Conservation (phyloP, 1,284 basidiomycete species). For the Paramarasmius palmivorus region DNA sequence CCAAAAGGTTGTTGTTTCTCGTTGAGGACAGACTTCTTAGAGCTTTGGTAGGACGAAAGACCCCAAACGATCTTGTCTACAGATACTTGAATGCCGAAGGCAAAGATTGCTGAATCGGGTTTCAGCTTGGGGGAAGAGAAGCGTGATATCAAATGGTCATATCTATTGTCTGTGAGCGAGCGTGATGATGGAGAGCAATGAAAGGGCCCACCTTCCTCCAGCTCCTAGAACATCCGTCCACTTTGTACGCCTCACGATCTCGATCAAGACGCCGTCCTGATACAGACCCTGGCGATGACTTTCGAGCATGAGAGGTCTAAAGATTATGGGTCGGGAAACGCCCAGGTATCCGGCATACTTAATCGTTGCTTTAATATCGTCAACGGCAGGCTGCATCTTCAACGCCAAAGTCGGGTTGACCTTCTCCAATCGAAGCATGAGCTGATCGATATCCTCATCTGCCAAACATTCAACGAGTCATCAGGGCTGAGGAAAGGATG, state of each 20-base stretch:
- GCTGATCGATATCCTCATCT: constrained; percentile 65
- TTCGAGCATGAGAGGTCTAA: constrained; percentile 75
- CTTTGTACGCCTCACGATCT: constrained; percentile 70
- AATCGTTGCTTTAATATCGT: constrained; percentile 68
- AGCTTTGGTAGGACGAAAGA: constrained; percentile 72
- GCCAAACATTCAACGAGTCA: not conserved
- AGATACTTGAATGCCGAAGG: constrained; percentile 76
- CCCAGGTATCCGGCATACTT: constrained; percentile 64
- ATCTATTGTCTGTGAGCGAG: constrained; percentile 42
- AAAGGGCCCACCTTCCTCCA: constrained; percentile 63
- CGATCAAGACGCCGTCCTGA: constrained; percentile 74
- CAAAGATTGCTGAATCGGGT: constrained; percentile 52
- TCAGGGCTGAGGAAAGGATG: not conserved
- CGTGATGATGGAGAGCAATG: not conserved
- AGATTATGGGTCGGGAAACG: constrained; percentile 58
- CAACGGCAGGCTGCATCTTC: constrained; percentile 48
- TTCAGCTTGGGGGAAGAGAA: constrained; percentile 60
- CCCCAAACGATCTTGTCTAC: constrained; percentile 78
- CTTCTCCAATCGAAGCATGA: constrained; percentile 61
- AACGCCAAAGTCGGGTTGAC: constrained; percentile 52
- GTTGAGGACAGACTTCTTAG: constrained; percentile 69
- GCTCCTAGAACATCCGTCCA: constrained; percentile 74
- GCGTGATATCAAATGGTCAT: constrained; percentile 71
- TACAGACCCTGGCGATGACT: constrained; percentile 59
- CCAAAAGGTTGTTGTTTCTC: constrained; percentile 84